A percentile compares a stretch with the other conserved stretches of the same genome.
phyloP scores from a whole-genome alignment of 331 rosid species.

The Rhamnella rubrinervis region DNA sequence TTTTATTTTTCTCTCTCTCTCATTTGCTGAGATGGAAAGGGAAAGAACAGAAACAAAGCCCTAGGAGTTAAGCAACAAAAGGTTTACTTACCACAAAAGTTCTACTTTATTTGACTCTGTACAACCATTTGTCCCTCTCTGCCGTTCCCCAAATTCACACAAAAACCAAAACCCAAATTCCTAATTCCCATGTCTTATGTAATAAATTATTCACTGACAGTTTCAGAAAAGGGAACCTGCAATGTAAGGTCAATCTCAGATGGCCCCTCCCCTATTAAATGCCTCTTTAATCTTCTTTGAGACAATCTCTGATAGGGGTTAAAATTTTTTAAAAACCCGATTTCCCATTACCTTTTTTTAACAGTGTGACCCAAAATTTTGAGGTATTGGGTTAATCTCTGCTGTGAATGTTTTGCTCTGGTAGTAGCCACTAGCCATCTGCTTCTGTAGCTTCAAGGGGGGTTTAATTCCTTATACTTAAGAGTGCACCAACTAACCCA shows the following conservation, averaged over 20 bases:
- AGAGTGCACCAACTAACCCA: constrained; percentile 44
- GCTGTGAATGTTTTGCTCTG: neutral
- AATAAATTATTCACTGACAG: constrained; percentile 47
- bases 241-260: constrained; percentile 58
- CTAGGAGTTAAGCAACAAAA: constrained; percentile 56
- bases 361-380: no score
- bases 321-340: neutral
- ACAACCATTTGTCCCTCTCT: constrained; percentile 32
- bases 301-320: neutral
- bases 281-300: constrained; percentile 7
- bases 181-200: constrained; percentile 65
- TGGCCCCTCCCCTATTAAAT: constrained; percentile 37
- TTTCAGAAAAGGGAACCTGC: constrained; percentile 39
- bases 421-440: constrained; percentile 6
- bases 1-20: neutral
- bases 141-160: constrained; percentile 41
- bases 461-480: constrained; percentile 45
- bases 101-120: constrained; percentile 40
- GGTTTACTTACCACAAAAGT: constrained; percentile 33
- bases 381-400: no score
- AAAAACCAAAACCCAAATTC: constrained; percentile 35
- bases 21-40: constrained; percentile 35
- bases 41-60: constrained; percentile 62
- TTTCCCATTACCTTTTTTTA: no score
- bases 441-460: neutral